Evolutionary conservation across 371 early-diverging fungal genomes (phyloP).

Genomic region (Rhizopus arrhizus): DNA sequence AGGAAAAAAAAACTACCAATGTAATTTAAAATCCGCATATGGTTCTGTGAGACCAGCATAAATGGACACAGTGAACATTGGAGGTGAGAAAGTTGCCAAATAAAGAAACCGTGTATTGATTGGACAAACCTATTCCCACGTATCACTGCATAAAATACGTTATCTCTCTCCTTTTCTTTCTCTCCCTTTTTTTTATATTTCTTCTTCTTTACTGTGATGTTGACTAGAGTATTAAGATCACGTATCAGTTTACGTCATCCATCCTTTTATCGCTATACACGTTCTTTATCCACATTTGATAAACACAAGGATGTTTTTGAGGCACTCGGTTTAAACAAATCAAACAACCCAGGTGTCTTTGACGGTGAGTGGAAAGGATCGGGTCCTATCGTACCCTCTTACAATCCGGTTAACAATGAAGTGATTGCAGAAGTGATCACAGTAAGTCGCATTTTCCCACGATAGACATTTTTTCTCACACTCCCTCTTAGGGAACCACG

Average conservation of each 20-base stretch:
- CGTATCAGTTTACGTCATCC: background rate
- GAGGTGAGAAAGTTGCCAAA: no score
- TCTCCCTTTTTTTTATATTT: no score
- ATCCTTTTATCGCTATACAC: background rate
- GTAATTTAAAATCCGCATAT: no score
- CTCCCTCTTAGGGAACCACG: constrained; percentile 37
- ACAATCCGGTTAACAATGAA: constrained; percentile 89
- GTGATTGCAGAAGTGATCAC: constrained; percentile 81
- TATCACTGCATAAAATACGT: no score
- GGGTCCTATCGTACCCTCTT: constrained; percentile 72
- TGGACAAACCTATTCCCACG: no score
- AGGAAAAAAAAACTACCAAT: no score
- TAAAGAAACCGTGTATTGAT: no score
- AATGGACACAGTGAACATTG: no score
- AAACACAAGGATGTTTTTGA: constrained; percentile 61
- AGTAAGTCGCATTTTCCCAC: constrained; percentile 47
- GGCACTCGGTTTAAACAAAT: constrained; percentile 66
- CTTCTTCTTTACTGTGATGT: no score
- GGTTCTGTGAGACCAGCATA: no score
- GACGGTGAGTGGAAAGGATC: constrained; percentile 89
- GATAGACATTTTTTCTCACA: constrained; percentile 9
- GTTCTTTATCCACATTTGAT: constrained; percentile 46
- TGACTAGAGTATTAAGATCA: no score
- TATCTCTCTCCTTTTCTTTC: no score
- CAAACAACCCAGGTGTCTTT: constrained; percentile 84